Conservation (phyloP, 768 basidiomycete species). For the Phanerodontia chrysosporium region DNA sequence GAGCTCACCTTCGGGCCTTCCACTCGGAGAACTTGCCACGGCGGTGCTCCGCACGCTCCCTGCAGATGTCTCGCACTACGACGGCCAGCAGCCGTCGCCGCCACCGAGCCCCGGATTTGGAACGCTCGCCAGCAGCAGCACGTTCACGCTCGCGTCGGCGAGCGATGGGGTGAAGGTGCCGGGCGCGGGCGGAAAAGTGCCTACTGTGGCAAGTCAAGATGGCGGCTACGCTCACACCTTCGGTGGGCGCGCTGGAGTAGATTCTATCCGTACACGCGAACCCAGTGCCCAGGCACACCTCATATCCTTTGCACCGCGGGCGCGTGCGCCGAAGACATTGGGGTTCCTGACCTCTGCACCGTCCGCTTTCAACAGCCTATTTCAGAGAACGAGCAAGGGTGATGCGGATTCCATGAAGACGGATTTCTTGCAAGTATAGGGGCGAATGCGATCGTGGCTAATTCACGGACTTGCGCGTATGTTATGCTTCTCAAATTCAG, state of each 20-base stretch:
- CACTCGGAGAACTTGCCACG: background rate
- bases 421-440: slow-evolving; percentile 23
- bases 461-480: too few relatives aligned
- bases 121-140: background rate
- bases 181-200: background rate
- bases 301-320: background rate
- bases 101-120: background rate
- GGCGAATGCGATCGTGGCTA: too few relatives aligned
- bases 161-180: background rate
- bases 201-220: background rate
- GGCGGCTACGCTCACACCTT: too few relatives aligned
- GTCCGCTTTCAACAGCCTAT: slow-evolving; percentile 2
- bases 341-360: slow-evolving; percentile 13
- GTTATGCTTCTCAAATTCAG: too few relatives aligned
- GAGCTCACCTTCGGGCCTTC: too few relatives aligned
- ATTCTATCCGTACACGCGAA: too few relatives aligned
- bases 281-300: too few relatives aligned
- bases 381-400: slow-evolving; percentile 12
- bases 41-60: background rate
- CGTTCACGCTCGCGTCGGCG: background rate
- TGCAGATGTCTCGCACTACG: background rate
- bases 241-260: too few relatives aligned
- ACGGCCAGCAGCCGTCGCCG: background rate
- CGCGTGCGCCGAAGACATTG: slow-evolving; percentile 9
- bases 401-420: slow-evolving; percentile 25